Evolutionary conservation across 1,284 basidiomycete genomes (phyloP).

Genomic region (Ustilago loliicola): DNA sequence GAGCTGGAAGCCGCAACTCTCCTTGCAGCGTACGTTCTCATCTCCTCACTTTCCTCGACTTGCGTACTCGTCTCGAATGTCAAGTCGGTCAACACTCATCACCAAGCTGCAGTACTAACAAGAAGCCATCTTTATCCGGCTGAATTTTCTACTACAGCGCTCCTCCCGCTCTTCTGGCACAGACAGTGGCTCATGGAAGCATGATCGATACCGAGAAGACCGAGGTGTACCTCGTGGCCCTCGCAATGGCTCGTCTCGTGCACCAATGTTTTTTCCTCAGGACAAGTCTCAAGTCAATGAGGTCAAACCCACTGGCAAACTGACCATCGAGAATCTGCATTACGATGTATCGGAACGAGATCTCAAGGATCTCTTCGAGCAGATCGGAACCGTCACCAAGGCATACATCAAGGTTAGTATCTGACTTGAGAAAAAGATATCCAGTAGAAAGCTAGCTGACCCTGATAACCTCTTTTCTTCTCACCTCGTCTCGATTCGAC

Average conservation of each 20-base stretch:
- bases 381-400: conserved; percentile 89
- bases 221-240: conserved; percentile 12
- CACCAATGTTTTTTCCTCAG: conserved; percentile 42
- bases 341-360: conserved; percentile 92
- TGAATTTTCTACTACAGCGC: conserved; percentile 12
- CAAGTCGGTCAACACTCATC: not conserved
- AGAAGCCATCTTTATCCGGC: no score
- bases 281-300: conserved; percentile 35
- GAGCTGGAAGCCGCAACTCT: conserved; percentile 36
- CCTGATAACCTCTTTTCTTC: not conserved
- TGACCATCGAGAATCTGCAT: conserved; percentile 88
- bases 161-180: conserved; percentile 18
- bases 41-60: no score
- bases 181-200: conserved; percentile 42
- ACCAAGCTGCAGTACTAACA: no score
- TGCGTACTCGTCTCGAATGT: no score
- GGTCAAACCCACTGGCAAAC: conserved; percentile 67
- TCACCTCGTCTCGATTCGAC: conserved; percentile 32
- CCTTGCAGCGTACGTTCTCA: conserved; percentile 38
- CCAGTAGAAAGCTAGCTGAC: not conserved
- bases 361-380: conserved; percentile 80
- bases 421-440: not conserved
- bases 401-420: conserved; percentile 88
- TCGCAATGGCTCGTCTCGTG: conserved; percentile 22
- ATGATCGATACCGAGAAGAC: conserved; percentile 31